These are phyloP conservation scores for Aspergillus campestris DNA, from an alignment of 495 filamentous ascomycete genomes.

Conservation along the genomic window DNA sequence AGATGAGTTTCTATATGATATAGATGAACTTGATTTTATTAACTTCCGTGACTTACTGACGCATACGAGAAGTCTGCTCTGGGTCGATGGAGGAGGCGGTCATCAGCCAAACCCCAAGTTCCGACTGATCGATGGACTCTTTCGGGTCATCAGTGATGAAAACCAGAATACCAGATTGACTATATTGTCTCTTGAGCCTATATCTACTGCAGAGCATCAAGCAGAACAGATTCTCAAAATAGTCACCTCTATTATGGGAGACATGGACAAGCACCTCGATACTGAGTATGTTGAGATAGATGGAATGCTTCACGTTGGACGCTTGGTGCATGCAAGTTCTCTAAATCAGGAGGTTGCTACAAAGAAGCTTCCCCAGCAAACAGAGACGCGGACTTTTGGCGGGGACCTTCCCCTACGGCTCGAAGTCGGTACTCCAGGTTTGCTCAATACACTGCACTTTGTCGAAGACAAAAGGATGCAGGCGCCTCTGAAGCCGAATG, in stretches of 20 bases:
- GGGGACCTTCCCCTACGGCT: slow-evolving; percentile 10
- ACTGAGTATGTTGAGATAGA: slow-evolving; percentile 7
- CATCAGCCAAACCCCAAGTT: slow-evolving; percentile 3
- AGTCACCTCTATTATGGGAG: background rate
- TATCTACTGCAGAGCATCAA: background rate
- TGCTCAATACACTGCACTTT: slow-evolving; percentile 15
- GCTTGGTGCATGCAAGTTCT: background rate
- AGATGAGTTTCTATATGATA: background rate
- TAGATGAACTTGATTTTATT: background rate
- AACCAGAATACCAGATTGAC: background rate
- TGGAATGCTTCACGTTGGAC: slow-evolving; percentile 4
- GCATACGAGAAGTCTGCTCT: slow-evolving; percentile 1
- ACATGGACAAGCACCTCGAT: background rate
- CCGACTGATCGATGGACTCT: slow-evolving; percentile 9
- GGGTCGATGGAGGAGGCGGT: slow-evolving; percentile 7
- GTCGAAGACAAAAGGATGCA: slow-evolving; percentile 4
- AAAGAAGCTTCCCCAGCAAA: background rate
- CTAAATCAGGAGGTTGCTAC: background rate
- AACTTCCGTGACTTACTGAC: slow-evolving; percentile 4
- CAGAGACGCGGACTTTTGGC: background rate
- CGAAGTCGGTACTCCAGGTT: slow-evolving; percentile 9
- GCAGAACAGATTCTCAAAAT: background rate
- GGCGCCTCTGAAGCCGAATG: slow-evolving; percentile 2
- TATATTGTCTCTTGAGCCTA: slow-evolving; percentile 3
- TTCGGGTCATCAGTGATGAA: slow-evolving; percentile 8